Conservation (phyloP, 164 flowering plant genomes). For the Paratinospora sagittata region DNA sequence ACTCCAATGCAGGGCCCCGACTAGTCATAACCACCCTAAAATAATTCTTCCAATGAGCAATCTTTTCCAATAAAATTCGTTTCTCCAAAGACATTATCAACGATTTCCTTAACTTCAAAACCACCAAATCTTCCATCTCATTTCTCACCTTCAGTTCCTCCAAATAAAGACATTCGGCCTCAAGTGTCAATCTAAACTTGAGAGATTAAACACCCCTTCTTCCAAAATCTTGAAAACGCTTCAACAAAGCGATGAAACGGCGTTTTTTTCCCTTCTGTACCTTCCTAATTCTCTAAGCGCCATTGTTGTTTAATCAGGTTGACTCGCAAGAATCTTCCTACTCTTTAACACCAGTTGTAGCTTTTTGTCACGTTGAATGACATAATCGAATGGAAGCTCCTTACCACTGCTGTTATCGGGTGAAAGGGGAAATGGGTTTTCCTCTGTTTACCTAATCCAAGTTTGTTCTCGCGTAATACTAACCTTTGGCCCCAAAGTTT, state of each 20-base stretch:
- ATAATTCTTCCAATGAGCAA: constrained; percentile 69
- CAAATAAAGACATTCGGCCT: no score
- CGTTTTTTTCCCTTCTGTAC: constrained; percentile 59
- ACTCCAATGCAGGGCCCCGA: constrained; percentile 71
- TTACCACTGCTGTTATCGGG: constrained; percentile 72
- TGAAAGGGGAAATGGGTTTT: constrained; percentile 27
- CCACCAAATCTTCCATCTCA: constrained; percentile 72
- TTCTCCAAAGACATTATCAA: constrained; percentile 92
- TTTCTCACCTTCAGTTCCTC: no score
- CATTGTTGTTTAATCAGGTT: constrained; percentile 77
- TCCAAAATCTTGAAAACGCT: constrained; percentile 79
- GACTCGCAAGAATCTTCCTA: constrained; percentile 66
- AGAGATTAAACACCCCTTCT: constrained; percentile 90
- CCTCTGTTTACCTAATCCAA: constrained; percentile 12
- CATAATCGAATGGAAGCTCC: constrained; percentile 82
- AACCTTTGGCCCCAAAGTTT: constrained; percentile 50
- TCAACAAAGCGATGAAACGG: constrained; percentile 65
- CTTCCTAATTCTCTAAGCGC: constrained; percentile 64
- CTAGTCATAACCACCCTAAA: constrained; percentile 63
- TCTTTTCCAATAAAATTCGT: constrained; percentile 73
- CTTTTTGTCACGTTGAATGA: constrained; percentile 87
- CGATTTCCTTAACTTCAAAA: constrained; percentile 71
- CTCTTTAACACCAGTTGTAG: constrained; percentile 72
- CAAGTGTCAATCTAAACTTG: no score
- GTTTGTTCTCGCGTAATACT: no score